Base-by-base conservation (phyloP, 495 filamentous ascomycete species). In the Penicillium arizonense region DNA sequence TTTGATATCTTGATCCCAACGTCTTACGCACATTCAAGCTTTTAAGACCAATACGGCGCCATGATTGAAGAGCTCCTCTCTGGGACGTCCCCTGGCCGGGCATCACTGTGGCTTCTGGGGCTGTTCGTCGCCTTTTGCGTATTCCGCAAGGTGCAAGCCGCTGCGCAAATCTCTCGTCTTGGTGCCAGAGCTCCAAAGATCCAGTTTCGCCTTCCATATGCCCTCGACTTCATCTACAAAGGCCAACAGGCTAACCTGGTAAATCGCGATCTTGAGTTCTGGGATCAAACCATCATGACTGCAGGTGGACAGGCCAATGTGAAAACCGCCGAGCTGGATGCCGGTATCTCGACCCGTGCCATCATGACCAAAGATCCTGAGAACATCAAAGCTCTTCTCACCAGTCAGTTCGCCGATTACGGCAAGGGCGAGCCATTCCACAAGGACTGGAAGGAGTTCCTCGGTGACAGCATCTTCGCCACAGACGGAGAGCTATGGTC, bases 401-500 rank as follows among this genome's bases (percentile, higher is more conserved):
- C 93, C 0, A 86, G 85, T 0, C 89, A 77, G 36, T 84, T 88
- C 52, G 57, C 64, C 18, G 83, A 89, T 66, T 88, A 83, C 58
- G 87, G 88, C 56, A 90, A 89, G 65, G 87, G 88, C 12, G 73
- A 84, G 53, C 55, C 70, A 2, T 91, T 90, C 69, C 87, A 90
- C 60, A 51, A 65, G 11, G 81, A 86, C 30, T 91, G 87, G 86
- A 76, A 80, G 47, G 78, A 81, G 24, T 91, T 93, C 59, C 72
- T 93, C 7, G 89, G 89, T 18, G 83, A 90, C 57, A 82, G 82
- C 63, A 91, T 93, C 73, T 93, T 96, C 68, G 78, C 79, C 14
- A 91, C 85, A 2, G 89, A 95, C 61, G 86, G 87, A 7, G 76
- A 83, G 39, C 57, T 78, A 34, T 94, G 91, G 91, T 86, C 90